Percentiles rank a stretch among this genome's conserved stretches.
Conservation (phyloP, 176 grass and related monocot genomes). For the Zoysia pacifica region DNA sequence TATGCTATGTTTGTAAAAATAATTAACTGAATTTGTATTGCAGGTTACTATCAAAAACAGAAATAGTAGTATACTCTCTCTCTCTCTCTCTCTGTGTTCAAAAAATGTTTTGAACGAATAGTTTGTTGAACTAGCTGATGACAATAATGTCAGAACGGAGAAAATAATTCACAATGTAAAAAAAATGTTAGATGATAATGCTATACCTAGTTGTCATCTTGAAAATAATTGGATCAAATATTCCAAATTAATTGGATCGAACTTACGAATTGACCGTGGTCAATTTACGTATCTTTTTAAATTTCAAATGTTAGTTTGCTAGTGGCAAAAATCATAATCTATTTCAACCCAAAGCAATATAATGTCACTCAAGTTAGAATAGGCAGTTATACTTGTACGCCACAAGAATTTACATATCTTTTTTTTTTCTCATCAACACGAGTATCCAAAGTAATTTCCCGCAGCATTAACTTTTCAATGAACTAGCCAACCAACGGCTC, state of each 20-base stretch:
- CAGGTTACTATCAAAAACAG: too few species aligned
- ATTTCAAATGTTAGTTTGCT: too few species aligned
- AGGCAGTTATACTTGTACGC: neutral
- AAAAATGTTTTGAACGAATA: too few species aligned
- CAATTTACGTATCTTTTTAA: too few species aligned
- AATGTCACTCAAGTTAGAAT: neutral
- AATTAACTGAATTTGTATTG: neutral
- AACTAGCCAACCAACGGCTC: neutral
- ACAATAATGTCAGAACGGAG: too few species aligned
- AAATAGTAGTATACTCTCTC: too few species aligned
- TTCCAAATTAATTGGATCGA: neutral
- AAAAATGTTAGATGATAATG: too few species aligned
- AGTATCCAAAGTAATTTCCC: slow-evolving; percentile 13
- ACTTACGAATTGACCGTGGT: neutral
- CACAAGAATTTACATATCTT: neutral
- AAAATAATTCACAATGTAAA: too few species aligned
- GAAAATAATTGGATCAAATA: neutral
- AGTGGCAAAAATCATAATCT: neutral
- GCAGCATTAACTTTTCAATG: neutral
- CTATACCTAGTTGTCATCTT: neutral
- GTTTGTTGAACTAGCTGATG: too few species aligned
- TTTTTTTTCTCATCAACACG: neutral
- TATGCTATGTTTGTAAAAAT: neutral
- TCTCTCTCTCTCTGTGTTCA: too few species aligned
- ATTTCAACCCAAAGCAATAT: neutral